Base-by-base conservation (phyloP, 495 filamentous ascomycete species). In the Penicillium ucsense region DNA sequence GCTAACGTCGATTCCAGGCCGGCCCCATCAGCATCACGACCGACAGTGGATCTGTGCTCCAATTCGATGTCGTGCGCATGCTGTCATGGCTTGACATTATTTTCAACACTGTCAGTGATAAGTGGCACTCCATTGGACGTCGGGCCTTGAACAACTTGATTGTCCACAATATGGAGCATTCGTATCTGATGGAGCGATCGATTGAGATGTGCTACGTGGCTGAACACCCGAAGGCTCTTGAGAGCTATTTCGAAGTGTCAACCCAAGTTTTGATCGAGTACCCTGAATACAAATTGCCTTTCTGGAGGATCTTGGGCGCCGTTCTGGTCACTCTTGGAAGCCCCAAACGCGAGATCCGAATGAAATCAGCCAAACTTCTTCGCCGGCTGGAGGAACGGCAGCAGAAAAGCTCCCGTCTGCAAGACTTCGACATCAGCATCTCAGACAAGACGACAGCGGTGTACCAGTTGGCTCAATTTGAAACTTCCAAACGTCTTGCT, bases 371-470 rank as follows among this genome's bases (percentile, higher is more conserved):
- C 0, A 85, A 85, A 48, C 75, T 97, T 9, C 75, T 98, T 27
- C 76, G 88, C 31, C 82, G 80, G 5, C 71, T 96, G 2, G 94
- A 97, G 58, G 85, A 91, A 47, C 80, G 87, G 10, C 85, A 88
- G 53, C 82, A 85, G 57, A 85, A 84, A 54, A 89, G 75, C 55
- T 95, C 90, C 4, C 88, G 90, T 55, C 80, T 97, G 32, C 89
- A 95, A 58, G 94, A 97, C 62, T 94, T 95, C 42, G 94, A 98
- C 56, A 95, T 98, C 55, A 95, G 91, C 61, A 90, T 98, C 38
- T 90, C 92, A 2, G 94, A 98, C 67, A 95, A 95, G 67, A 98
- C 92, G 0, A 95, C 91, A 48, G 92, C 92, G 1, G 91, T 98
- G 3, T 97, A 96, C 65, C 97, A 96, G 65, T 76, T 90, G 11